These are phyloP conservation scores for Biscogniauxia marginata DNA, from an alignment of 2,329 filamentous ascomycete genomes.

Conservation along the genomic window DNA sequence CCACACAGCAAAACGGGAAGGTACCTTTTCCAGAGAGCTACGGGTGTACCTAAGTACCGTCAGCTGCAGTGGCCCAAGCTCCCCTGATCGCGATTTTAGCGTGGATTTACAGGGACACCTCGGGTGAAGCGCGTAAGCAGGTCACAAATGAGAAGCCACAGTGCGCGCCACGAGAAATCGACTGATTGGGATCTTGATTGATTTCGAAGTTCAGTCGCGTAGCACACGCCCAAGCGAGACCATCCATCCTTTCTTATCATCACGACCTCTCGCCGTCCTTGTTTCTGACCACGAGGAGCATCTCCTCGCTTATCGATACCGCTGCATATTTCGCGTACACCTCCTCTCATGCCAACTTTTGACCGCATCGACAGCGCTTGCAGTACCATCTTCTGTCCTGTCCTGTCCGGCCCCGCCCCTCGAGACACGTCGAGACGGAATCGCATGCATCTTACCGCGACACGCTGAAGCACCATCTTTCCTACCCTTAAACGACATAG, in stretches of 20 bases:
- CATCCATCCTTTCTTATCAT: constrained; percentile 1
- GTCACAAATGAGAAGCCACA: neutral
- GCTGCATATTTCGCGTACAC: neutral
- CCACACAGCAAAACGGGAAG: neutral
- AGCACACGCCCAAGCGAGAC: constrained; percentile 19
- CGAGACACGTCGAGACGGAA: neutral
- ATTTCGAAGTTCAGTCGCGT: constrained; percentile 16
- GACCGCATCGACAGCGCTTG: neutral
- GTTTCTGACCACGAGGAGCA: neutral
- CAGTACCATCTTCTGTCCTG: neutral
- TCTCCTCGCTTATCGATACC: constrained; percentile 5
- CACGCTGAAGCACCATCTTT: neutral
- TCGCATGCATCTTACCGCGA: neutral
- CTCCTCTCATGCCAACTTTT: neutral
- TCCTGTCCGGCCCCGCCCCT: neutral
- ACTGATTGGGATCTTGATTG: constrained; percentile 10
- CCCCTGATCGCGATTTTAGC: neutral
- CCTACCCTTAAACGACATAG: too few species aligned
- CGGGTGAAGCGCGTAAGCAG: neutral
- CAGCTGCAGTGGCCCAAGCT: neutral
- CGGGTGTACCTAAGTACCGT: neutral
- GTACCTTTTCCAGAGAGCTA: neutral
- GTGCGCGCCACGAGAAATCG: constrained; percentile 11
- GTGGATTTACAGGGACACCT: neutral
- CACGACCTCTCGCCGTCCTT: neutral